Conservation (phyloP, 305 asterid genomes). For the Solanum hybrid region DNA sequence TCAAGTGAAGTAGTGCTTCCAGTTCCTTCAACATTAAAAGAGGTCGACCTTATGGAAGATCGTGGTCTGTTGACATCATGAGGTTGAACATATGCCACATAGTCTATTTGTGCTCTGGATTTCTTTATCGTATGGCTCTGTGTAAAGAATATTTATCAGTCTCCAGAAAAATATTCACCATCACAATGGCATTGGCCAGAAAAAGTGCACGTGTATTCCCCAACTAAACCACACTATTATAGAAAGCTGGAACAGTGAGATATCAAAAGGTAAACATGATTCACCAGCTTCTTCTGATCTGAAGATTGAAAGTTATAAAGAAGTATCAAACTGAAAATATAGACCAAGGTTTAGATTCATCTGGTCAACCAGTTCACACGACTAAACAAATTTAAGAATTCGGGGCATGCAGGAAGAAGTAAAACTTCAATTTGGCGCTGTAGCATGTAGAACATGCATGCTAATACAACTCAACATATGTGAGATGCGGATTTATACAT, state of each 20-base stretch:
- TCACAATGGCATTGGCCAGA: background rate
- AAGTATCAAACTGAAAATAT: background rate
- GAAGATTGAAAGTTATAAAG: background rate
- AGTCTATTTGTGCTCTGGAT: background rate
- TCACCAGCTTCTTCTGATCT: background rate
- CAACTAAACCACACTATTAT: background rate
- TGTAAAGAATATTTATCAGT: background rate
- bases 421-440: background rate
- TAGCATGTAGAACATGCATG: background rate
- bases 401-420: background rate
- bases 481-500: background rate
- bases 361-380: background rate
- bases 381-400: background rate
- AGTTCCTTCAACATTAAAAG: background rate
- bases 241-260: background rate
- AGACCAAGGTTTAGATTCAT: background rate
- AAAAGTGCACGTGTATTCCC: background rate
- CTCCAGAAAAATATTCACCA: background rate
- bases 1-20: background rate
- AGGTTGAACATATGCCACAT: background rate
- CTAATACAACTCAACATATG: background rate
- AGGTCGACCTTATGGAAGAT: background rate
- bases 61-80: background rate
- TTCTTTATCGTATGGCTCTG: background rate
- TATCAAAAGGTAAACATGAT: background rate